Conservation (phyloP, 805 yeast genomes). For the Sugiyamaella floridensis region DNA sequence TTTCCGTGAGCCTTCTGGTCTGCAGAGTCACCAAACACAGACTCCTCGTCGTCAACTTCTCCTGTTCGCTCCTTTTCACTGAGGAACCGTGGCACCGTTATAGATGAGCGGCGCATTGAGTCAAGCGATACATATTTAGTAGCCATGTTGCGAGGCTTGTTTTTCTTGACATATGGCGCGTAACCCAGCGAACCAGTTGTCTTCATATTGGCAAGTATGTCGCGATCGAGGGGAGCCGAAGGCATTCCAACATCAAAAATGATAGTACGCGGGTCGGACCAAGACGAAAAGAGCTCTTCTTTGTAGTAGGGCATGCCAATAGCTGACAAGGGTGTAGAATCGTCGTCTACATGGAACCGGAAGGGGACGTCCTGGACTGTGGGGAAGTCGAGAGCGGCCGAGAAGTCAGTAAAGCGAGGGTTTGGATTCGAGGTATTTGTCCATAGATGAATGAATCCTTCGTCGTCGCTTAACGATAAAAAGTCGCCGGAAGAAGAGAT, state of each 20-base stretch:
- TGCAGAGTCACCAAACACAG: conserved; percentile 15
- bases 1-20: conserved; percentile 28
- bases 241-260: conserved; percentile 58
- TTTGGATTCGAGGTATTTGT: conserved; percentile 41
- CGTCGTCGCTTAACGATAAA: conserved; percentile 60
- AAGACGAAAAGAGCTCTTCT: conserved; percentile 68
- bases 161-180: conserved; percentile 54
- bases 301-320: conserved; percentile 86
- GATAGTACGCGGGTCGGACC: conserved; percentile 42
- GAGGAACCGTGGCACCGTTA: conserved; percentile 43
- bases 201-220: conserved; percentile 36
- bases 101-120: conserved; percentile 26
- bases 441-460: conserved; percentile 64
- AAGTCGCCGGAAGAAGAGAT: conserved; percentile 70
- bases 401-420: conserved; percentile 48
- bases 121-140: conserved; percentile 20
- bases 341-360: conserved; percentile 35
- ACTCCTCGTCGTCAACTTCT: conserved; percentile 20
- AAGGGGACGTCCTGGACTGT: conserved; percentile 21
- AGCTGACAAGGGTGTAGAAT: conserved; percentile 50
- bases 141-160: conserved; percentile 49
- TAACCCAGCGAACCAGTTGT: conserved; percentile 28
- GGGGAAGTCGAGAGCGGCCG: conserved; percentile 36
- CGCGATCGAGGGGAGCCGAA: conserved; percentile 47
- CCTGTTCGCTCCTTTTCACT: conserved; percentile 45